Base-by-base conservation (phyloP, 2,329 filamentous ascomycete genomes). In the Diaporthe sp. region DNA sequence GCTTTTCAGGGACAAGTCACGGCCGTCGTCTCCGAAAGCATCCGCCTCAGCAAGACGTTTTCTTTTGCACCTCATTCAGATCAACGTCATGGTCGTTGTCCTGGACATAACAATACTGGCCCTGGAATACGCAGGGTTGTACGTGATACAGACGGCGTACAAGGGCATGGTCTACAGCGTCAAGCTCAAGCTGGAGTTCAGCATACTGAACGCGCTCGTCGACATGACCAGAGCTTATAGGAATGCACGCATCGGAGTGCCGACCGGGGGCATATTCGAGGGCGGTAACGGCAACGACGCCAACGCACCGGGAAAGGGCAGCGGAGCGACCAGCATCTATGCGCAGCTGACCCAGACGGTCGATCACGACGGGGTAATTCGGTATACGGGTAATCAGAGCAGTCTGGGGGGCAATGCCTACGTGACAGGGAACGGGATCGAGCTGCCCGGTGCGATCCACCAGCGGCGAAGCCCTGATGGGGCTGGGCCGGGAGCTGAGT, bases 61-160 rank as follows among this genome's bases (percentile, higher is more conserved):
- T 6, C 63, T 68, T 2, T 27, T 17, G 71, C 86, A 88, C 78
- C 83, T 88, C 32, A 79, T 89, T 70, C 78, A 81, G 72, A 86
- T 88, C 80, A 88, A 88, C 27, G 73, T 81, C 51, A 79, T 83
- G 37, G 78, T 84, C 44, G 82, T 86, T 50, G 79, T 85, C 9
- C 79, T 83, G 42, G 81, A 85, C 74, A 79, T 83, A 50, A 81
- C 69, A 15, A 79, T 84, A 8, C 44, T 84, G 5, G 76, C 39
- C 0, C 78, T 84, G 17, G 80, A 84, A 66, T 82, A 81, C 42
- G 75, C 82, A 58, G 73, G 83, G 32, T 78, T 80, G 15, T 83
- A 81, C 65, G 73, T 80, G 3, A 75, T 82, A 27, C 82, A 84
- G 66, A 82, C 81, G 2, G 79, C 80, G 0, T 81, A 81, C 77